These are phyloP conservation scores for Metarhizium album DNA, from an alignment of 2,329 filamentous ascomycete genomes.

Conservation along the genomic window DNA sequence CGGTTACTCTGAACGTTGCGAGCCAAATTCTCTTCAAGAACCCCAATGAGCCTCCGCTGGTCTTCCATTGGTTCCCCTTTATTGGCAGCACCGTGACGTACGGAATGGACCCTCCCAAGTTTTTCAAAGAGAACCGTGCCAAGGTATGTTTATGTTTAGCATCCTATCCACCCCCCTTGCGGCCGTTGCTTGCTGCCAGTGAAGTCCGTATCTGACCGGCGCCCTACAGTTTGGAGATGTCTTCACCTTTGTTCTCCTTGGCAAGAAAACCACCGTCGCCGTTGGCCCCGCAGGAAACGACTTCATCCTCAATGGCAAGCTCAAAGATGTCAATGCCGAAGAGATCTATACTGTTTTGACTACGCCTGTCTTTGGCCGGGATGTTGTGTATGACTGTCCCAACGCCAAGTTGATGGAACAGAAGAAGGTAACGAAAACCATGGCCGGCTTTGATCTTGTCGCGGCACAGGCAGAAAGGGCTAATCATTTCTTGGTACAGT, in stretches of 20 bases:
- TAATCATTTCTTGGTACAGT: conserved; percentile 31
- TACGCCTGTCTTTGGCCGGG: conserved; percentile 64
- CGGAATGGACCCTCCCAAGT: conserved; percentile 85
- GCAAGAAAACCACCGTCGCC: conserved; percentile 81
- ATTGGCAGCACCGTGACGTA: conserved; percentile 89
- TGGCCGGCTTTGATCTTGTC: background rate
- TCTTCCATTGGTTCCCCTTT: conserved; percentile 73
- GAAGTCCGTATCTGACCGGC: conserved; percentile 23
- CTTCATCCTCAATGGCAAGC: conserved; percentile 84
- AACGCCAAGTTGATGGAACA: conserved; percentile 93
- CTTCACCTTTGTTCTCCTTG: conserved; percentile 81
- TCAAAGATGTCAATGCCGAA: conserved; percentile 81
- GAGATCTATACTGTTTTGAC: conserved; percentile 77
- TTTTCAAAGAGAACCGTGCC: conserved; percentile 65
- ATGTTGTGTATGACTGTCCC: conserved; percentile 85
- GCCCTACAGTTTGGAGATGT: conserved; percentile 72
- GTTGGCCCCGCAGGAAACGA: conserved; percentile 77
- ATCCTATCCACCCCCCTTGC: background rate
- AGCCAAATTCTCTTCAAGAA: conserved; percentile 73
- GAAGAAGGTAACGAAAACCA: conserved; percentile 58
- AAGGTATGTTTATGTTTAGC: conserved; percentile 49
- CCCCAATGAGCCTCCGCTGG: conserved; percentile 67
- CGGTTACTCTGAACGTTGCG: conserved; percentile 68
- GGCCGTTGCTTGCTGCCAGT: background rate
- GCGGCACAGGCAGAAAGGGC: background rate